Percentiles rank a stretch among this genome's conserved stretches.
These are phyloP conservation scores for Theileria equi DNA, from an alignment of 169 alveolate genomes.

Conservation along the genomic window DNA sequence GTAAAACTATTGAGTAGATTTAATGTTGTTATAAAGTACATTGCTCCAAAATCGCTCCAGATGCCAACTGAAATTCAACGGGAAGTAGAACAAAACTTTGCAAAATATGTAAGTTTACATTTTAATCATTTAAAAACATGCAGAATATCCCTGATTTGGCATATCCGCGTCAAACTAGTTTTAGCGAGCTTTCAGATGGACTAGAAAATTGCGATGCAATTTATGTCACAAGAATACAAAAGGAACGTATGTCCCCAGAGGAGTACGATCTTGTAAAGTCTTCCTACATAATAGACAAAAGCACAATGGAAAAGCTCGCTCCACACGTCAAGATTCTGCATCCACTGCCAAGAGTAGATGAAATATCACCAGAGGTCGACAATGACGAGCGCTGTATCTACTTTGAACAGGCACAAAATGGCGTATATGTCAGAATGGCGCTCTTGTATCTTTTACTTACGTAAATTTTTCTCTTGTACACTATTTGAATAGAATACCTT, in stretches of 20 bases:
- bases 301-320: slow-evolving; percentile 53
- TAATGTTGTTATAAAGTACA: slow-evolving; percentile 67
- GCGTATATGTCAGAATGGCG: slow-evolving; percentile 83
- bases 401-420: slow-evolving; percentile 82
- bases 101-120: slow-evolving; percentile 47
- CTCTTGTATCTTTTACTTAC: slow-evolving; percentile 70
- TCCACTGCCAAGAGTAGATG: slow-evolving; percentile 83
- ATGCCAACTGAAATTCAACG: slow-evolving; percentile 70
- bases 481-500: neutral
- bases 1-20: slow-evolving; percentile 72
- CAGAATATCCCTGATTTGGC: slow-evolving; percentile 66
- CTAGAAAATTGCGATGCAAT: slow-evolving; percentile 66
- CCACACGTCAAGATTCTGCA: slow-evolving; percentile 68
- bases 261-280: slow-evolving; percentile 56
- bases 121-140: neutral
- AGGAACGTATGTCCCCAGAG: slow-evolving; percentile 68
- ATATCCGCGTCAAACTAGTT: slow-evolving; percentile 62
- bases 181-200: slow-evolving; percentile 44
- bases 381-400: slow-evolving; percentile 66
- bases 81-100: slow-evolving; percentile 62
- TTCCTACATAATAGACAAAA: slow-evolving; percentile 60
- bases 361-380: slow-evolving; percentile 74
- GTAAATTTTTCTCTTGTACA: neutral
- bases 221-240: slow-evolving; percentile 79
- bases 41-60: slow-evolving; percentile 68